A percentile compares a stretch with the other conserved stretches of the same genome.
These are phyloP conservation scores for Hymenoscyphus fraxineus DNA, from an alignment of 2,329 filamentous ascomycete genomes.

Conservation along the genomic window DNA sequence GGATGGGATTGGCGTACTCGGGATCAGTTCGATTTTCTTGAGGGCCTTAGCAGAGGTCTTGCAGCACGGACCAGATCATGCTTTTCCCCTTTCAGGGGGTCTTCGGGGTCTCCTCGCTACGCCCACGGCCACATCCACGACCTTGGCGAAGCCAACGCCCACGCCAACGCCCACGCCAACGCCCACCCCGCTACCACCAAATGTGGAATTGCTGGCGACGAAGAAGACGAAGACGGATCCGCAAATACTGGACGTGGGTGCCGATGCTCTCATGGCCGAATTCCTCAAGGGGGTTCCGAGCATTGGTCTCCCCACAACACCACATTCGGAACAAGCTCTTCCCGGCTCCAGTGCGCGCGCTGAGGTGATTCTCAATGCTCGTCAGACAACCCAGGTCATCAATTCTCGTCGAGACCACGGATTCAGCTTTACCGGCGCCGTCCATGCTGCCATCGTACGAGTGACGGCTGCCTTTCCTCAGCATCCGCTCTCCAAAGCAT, in stretches of 20 bases:
- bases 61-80: not conserved
- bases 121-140: not conserved
- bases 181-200: not conserved
- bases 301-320: conserved; percentile 2
- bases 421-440: conserved; percentile 6
- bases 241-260: not conserved
- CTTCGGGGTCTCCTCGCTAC: not conserved
- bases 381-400: not conserved
- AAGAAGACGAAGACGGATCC: no score
- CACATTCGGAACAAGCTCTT: not conserved
- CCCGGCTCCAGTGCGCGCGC: conserved; percentile 2
- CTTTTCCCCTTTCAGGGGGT: not conserved
- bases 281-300: not conserved
- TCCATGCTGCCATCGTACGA: conserved; percentile 2
- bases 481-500: conserved; percentile 5
- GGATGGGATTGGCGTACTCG: conserved; percentile 3
- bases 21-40: not conserved
- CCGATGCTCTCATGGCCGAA: conserved; percentile 4
- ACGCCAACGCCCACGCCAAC: no score
- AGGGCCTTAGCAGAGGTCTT: not conserved
- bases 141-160: not conserved
- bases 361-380: not conserved
- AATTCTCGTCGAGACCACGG: not conserved
- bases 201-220: not conserved
- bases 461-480: conserved; percentile 5